Percentiles rank a stretch among this genome's conserved stretches.
phyloP scores from a whole-genome alignment of 140 eudicot genomes.

The Anethum foeniculum region DNA sequence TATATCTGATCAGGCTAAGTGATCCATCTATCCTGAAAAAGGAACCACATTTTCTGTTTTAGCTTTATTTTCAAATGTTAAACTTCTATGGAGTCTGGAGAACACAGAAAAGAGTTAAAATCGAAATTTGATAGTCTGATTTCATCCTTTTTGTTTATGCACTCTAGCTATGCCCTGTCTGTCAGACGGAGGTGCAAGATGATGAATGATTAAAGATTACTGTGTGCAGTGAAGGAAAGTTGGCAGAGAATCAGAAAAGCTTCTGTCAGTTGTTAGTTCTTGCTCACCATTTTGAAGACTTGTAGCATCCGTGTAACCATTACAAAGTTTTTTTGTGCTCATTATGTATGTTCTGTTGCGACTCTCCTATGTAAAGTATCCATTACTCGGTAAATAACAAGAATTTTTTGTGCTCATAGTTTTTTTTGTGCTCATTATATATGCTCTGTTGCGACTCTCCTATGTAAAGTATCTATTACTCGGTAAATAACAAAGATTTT shows the following conservation, averaged over 20 bases:
- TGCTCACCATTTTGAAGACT: background rate
- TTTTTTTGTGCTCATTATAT: too few species aligned
- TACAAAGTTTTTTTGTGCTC: background rate
- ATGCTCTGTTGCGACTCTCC: too few species aligned
- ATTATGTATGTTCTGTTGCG: background rate
- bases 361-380: background rate
- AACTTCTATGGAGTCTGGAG: background rate
- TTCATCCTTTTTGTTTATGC: background rate
- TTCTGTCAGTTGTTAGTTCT: background rate
- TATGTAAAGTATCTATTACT: too few species aligned
- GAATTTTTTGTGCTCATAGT: too few species aligned
- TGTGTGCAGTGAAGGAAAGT: background rate
- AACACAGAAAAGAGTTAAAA: background rate
- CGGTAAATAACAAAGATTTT: background rate
- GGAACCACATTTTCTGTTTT: background rate
- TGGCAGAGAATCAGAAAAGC: background rate
- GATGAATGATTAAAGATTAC: background rate
- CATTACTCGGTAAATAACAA: background rate
- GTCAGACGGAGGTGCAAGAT: constrained; percentile 48
- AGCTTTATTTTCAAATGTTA: background rate
- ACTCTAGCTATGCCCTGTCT: constrained; percentile 57
- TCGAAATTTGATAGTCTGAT: background rate
- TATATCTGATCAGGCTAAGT: background rate
- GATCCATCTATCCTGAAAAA: background rate
- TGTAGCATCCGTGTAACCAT: background rate